Evolutionary conservation across 495 filamentous ascomycete genomes (phyloP).

Genomic region (Penicillium mononematosum): DNA sequence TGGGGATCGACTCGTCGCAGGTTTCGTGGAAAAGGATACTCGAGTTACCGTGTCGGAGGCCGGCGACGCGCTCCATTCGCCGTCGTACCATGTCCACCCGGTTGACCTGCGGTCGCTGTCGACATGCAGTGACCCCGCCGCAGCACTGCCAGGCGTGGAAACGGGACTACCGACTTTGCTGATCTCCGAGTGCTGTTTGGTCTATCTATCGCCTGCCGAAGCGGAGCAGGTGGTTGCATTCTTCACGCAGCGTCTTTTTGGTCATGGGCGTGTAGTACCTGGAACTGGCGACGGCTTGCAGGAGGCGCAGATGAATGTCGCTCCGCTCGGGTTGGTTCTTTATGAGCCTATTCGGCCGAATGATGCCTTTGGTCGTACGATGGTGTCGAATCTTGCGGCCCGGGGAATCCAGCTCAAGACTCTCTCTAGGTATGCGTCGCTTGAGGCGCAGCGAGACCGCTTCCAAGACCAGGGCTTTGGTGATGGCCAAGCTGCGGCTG

Average conservation of each 20-base stretch:
- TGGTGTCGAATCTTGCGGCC: constrained; percentile 88
- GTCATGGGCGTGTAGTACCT: background rate
- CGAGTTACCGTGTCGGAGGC: constrained; percentile 35
- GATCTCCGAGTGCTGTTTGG: constrained; percentile 90
- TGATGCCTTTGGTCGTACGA: constrained; percentile 83
- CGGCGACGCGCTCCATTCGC: constrained; percentile 44
- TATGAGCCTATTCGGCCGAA: constrained; percentile 87
- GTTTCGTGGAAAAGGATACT: constrained; percentile 2
- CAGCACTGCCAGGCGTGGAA: constrained; percentile 42
- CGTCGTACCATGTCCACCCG: constrained; percentile 71
- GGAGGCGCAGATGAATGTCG: constrained; percentile 10
- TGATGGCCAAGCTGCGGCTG: constrained; percentile 56
- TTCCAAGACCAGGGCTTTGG: constrained; percentile 61
- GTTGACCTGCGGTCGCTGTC: constrained; percentile 72
- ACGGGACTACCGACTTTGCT: constrained; percentile 70
- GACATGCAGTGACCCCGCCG: constrained; percentile 20
- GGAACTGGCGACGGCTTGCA: background rate
- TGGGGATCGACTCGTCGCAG: constrained; percentile 26
- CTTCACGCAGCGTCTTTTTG: constrained; percentile 57
- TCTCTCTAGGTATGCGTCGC: constrained; percentile 63
- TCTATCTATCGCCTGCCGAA: constrained; percentile 69
- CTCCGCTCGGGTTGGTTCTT: constrained; percentile 63
- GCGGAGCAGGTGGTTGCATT: constrained; percentile 64
- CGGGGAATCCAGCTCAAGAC: constrained; percentile 83
- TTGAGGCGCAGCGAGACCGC: constrained; percentile 64